phyloP scores from a whole-genome alignment of 805 yeast species.

The Peterozyma xylosa region DNA sequence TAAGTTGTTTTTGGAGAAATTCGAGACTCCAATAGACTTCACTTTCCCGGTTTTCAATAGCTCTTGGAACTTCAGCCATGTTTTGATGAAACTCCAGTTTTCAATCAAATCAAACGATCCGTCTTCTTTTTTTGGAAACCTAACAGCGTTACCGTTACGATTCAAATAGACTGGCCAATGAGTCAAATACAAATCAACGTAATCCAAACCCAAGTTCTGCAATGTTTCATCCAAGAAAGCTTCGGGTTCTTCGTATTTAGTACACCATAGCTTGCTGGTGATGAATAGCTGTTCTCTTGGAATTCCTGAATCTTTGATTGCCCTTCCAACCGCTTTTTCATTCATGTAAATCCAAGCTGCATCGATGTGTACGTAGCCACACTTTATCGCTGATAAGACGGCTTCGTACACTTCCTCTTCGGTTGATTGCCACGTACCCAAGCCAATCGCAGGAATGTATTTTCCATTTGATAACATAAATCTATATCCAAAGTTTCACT shows the following conservation, averaged over 20 bases:
- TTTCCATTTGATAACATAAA: conserved; percentile 32
- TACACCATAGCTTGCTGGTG: conserved; percentile 58
- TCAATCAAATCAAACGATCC: conserved; percentile 27
- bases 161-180: conserved; percentile 57
- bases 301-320: conserved; percentile 34
- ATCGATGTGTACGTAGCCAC: conserved; percentile 69
- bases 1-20: conserved; percentile 52
- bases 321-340: conserved; percentile 64
- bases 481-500: too few species aligned
- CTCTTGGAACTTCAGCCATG: conserved; percentile 63
- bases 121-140: conserved; percentile 26
- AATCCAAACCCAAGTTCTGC: conserved; percentile 43
- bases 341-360: conserved; percentile 66
- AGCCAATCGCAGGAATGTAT: conserved; percentile 56
- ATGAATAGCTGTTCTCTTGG: conserved; percentile 47
- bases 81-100: conserved; percentile 38
- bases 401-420: conserved; percentile 41
- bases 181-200: conserved; percentile 57
- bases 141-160: conserved; percentile 23
- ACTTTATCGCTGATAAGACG: conserved; percentile 52
- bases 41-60: conserved; percentile 45
- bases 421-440: conserved; percentile 67
- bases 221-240: conserved; percentile 45
- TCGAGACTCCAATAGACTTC: conserved; percentile 73
- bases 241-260: conserved; percentile 28